Evolutionary conservation across 2,329 filamentous ascomycete species (phyloP), one percentile per base, ranked within the genome.

Genomic region (Colletotrichum lentis): DNA sequence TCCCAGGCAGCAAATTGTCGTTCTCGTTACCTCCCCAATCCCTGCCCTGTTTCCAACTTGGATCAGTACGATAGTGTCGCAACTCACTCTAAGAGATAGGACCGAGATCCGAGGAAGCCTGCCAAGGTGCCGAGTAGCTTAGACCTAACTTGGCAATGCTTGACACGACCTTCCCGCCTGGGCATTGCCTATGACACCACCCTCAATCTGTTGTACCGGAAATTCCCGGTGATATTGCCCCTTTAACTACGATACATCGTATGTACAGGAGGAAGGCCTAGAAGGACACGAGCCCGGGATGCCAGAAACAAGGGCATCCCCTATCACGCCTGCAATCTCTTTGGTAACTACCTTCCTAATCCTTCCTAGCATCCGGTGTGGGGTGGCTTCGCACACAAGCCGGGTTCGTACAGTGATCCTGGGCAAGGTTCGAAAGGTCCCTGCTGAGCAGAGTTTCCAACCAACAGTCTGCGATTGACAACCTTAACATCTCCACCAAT

Each of bases 161-260:
- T 62, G 20, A 56, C 43, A 35, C 3, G 37, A 62, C 58, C 24
- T 66, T 56, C 50, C 63, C 63, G 63, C 5, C 63, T 66, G 49
- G 63, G 63, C 63, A 37, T 66, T 49, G 57, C 63, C 62, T 66
- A 18, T 12, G 18, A 24, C 63, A 37, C 18, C 27, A 20, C 10
- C 16, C n/a, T 4, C 18, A 11, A 35, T 16, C 14, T 5, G 5
- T 12, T 43, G 18, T 20, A 31, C 35, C 16, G 46, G 35, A 16
- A 4, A 31, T 2, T 6, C 46, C 46, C 44, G 20, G 14, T 44
- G 11, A n/a, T 27, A 14, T 52, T 47, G 16, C 44, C 44, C 41
- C 27, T 22, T 22, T 16, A 53, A 14, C n/a, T n/a, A n/a, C n/a
- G n/a, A n/a, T n/a, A n/a, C n/a, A n/a, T n/a, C n/a, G n/a, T n/a